Percentiles rank a stretch among this genome's conserved stretches.
These are phyloP conservation scores for Fusarium sp. DNA, from an alignment of 2,329 filamentous ascomycete species.

Conservation along the genomic window DNA sequence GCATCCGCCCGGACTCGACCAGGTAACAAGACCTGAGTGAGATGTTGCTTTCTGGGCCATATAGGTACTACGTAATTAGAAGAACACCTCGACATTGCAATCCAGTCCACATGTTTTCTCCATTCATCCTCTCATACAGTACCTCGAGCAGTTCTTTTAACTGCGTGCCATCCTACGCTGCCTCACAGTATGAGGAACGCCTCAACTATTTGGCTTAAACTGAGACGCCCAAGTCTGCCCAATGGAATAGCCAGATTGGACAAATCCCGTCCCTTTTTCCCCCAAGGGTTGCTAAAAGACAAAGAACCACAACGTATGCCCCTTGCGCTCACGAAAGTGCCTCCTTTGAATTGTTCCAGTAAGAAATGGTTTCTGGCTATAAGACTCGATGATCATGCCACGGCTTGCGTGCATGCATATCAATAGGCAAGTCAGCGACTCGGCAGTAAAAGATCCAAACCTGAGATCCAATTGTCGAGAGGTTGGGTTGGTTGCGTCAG, in stretches of 20 bases:
- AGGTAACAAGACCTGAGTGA: too few relatives aligned
- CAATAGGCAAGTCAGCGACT: conserved; percentile 15
- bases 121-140: too few relatives aligned
- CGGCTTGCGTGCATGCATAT: conserved; percentile 28
- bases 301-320: conserved; percentile 24
- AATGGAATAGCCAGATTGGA: conserved; percentile 20
- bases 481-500: conserved; percentile 24
- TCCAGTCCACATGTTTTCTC: too few relatives aligned
- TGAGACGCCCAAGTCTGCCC: conserved; percentile 25
- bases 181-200: conserved; percentile 35
- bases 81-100: not conserved
- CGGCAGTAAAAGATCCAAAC: conserved; percentile 10
- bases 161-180: conserved; percentile 18
- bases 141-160: not conserved
- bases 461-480: conserved; percentile 2
- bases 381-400: conserved; percentile 19
- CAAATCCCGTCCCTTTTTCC: conserved; percentile 11
- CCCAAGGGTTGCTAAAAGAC: conserved; percentile 9
- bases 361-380: conserved; percentile 13
- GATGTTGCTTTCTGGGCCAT: not conserved
- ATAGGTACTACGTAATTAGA: too few relatives aligned
- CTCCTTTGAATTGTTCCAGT: conserved; percentile 18
- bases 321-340: conserved; percentile 28
- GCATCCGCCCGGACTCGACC: not conserved
- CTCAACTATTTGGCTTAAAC: conserved; percentile 17